These are phyloP conservation scores for Physcomitrium patens DNA, from an alignment of 225 moss, liverwort and hornwort species.

Conservation along the genomic window DNA sequence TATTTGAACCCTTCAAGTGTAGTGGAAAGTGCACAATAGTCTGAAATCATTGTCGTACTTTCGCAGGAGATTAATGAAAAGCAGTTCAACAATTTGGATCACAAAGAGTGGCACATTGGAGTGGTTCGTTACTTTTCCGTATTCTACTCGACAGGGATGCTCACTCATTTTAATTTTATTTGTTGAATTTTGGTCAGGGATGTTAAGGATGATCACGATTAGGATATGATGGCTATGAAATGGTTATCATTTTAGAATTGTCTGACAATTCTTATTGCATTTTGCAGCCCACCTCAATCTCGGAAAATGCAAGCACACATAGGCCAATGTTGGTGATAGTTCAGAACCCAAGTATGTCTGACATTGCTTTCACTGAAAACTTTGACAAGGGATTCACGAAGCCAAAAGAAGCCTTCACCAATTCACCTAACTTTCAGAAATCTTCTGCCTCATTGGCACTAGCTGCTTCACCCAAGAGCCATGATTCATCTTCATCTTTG, in stretches of 20 bases:
- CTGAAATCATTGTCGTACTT: conserved; percentile 16
- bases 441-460: conserved; percentile 19
- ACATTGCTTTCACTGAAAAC: conserved; percentile 31
- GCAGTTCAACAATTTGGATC: conserved; percentile 84
- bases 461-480: conserved; percentile 6
- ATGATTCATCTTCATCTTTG: conserved; percentile 33
- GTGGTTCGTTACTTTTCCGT: conserved; percentile 59
- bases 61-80: conserved; percentile 88
- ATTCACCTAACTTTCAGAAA: conserved; percentile 31
- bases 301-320: conserved; percentile 45
- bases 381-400: conserved; percentile 39
- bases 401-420: conserved; percentile 33
- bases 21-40: conserved; percentile 10
- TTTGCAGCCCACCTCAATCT: conserved; percentile 76
- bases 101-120: conserved; percentile 95
- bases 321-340: conserved; percentile 82
- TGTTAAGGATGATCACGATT: not conserved
- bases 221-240: not conserved
- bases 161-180: conserved; percentile 1
- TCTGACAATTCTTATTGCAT: conserved; percentile 14
- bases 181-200: not conserved
- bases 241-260: conserved; percentile 3
- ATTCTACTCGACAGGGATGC: conserved; percentile 12
- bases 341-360: conserved; percentile 79
- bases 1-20: conserved; percentile 11